phyloP scores from a whole-genome alignment of 164 flowering plant genomes.

The Aristolochia californica region DNA sequence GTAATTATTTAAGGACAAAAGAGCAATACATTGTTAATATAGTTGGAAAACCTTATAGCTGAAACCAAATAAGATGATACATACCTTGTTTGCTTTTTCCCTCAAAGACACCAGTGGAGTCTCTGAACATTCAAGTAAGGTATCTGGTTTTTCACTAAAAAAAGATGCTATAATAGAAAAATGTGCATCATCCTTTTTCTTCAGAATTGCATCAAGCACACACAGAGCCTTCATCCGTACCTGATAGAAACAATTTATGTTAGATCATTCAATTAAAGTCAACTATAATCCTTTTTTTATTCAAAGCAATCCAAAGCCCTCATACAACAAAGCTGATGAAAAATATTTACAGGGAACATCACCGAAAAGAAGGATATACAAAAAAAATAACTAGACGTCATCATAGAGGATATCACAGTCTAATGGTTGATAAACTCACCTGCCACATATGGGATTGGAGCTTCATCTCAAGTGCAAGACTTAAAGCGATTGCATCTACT shows the following conservation, averaged over 20 bases:
- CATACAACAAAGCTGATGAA: too few species aligned
- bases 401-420: too few species aligned
- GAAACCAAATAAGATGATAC: background rate
- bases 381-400: too few species aligned
- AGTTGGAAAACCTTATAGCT: background rate
- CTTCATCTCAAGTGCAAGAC: conserved; percentile 71
- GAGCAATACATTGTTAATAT: background rate
- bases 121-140: conserved; percentile 60
- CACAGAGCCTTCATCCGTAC: conserved; percentile 87
- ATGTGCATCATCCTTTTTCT: conserved; percentile 61
- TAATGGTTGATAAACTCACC: conserved; percentile 25
- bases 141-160: conserved; percentile 63
- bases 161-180: conserved; percentile 54
- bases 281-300: too few species aligned
- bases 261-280: background rate
- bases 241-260: conserved; percentile 24
- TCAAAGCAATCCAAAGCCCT: too few species aligned
- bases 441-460: conserved; percentile 89
- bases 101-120: conserved; percentile 88
- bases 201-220: conserved; percentile 83
- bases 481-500: conserved; percentile 66
- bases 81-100: conserved; percentile 80
- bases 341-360: too few species aligned
- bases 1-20: background rate
- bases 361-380: too few species aligned